phyloP scores from a whole-genome alignment of 2,329 filamentous ascomycete genomes.

The Gnomoniopsis smithogilvyi region DNA sequence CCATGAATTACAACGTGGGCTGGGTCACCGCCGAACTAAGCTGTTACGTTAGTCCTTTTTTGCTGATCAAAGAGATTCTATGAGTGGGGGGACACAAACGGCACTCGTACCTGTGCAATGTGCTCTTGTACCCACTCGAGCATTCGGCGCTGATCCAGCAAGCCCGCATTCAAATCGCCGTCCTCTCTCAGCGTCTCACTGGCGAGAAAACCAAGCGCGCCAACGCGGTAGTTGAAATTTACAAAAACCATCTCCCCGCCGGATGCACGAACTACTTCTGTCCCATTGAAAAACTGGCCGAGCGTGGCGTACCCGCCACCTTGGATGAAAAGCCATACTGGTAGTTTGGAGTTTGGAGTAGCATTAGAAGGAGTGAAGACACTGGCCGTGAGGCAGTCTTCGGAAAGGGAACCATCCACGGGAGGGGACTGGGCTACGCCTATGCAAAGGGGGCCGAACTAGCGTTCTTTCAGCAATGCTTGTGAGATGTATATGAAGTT shows the following conservation, averaged over 20 bases:
- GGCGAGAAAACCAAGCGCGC: constrained; percentile 26
- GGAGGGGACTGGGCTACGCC: constrained; percentile 23
- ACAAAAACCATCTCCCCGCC: constrained; percentile 27
- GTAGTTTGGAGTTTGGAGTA: constrained; percentile 39
- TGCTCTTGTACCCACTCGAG: constrained; percentile 58
- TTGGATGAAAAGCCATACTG: constrained; percentile 53
- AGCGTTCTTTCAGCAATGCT: not conserved
- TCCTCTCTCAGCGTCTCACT: constrained; percentile 48
- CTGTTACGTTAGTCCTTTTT: not conserved
- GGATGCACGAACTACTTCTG: constrained; percentile 42
- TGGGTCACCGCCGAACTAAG: constrained; percentile 56
- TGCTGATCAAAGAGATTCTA: no score
- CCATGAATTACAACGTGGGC: constrained; percentile 59
- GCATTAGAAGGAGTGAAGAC: constrained; percentile 40
- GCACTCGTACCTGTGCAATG: constrained; percentile 41
- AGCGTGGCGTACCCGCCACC: constrained; percentile 43
- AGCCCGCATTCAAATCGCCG: constrained; percentile 58
- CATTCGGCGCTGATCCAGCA: constrained; percentile 57
- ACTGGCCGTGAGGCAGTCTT: constrained; percentile 42
- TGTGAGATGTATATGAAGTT: constrained; percentile 13
- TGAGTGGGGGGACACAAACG: not conserved
- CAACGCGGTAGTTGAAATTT: constrained; percentile 14
- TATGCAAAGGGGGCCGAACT: constrained; percentile 45
- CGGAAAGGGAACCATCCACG: constrained; percentile 26
- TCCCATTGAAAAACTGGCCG: constrained; percentile 51